Conservation (phyloP, 345 rosid genomes). For the Lepidium africanum region DNA sequence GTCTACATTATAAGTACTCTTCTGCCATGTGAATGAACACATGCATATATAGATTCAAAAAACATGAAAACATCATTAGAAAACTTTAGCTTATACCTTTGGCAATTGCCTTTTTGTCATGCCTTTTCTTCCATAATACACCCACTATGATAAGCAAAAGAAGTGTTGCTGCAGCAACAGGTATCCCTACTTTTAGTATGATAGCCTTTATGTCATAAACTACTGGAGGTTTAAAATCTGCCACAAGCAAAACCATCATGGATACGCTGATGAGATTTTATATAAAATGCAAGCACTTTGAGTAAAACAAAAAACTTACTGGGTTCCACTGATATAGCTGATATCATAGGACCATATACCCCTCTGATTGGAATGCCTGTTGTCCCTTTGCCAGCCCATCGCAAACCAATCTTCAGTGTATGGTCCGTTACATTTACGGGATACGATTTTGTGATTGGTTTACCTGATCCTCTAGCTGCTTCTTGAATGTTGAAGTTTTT, state of each 20-base stretch:
- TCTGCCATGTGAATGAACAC: not conserved
- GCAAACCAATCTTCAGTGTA: conserved; percentile 54
- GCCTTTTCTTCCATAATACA: conserved; percentile 43
- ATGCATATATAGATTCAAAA: not conserved
- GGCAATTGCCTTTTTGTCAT: conserved; percentile 40
- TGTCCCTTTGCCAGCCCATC: conserved; percentile 81
- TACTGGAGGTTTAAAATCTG: conserved; percentile 60
- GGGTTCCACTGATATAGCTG: conserved; percentile 62
- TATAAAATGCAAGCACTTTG: not conserved
- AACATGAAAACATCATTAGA: not conserved
- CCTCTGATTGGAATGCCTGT: conserved; percentile 64
- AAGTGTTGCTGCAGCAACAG: conserved; percentile 33
- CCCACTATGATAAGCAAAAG: conserved; percentile 29
- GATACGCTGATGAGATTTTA: not conserved
- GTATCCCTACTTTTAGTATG: conserved; percentile 25
- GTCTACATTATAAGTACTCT: not conserved
- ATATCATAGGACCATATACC: conserved; percentile 65
- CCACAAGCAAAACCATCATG: conserved; percentile 3
- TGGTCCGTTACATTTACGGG: conserved; percentile 23
- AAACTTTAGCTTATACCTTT: conserved; percentile 40
- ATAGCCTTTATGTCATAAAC: conserved; percentile 21
- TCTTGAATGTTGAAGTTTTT: conserved; percentile 53
- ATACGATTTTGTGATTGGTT: conserved; percentile 35
- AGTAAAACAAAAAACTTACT: conserved; percentile 32
- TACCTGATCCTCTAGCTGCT: conserved; percentile 54